Evolutionary conservation across 139 green algal species (phyloP), one percentile per base, ranked within the genome.

Genomic region (Auxenochlorella pyrenoidosa): DNA sequence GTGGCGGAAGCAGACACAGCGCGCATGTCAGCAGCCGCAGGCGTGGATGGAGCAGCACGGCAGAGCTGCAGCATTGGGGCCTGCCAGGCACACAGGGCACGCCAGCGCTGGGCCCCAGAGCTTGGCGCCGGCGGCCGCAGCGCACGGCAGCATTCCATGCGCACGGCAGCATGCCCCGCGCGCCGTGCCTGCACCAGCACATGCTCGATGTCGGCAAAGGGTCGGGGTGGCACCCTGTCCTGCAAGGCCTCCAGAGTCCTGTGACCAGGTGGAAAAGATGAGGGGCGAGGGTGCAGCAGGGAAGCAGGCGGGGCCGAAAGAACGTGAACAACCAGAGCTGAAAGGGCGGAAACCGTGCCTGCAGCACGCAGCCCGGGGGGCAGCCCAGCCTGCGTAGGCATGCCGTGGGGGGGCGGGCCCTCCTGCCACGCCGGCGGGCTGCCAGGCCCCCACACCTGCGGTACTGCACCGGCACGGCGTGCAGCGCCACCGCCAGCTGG

Each of bases 211-310:
- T 91, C 90, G 8, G 86, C 84, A 82, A 95, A 96, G 18, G 93
- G 87, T 19, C 90, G 83, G 0, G 93, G 88, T 26, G 91, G 89
- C n/a, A 94, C 95, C 38, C 85, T 84, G 89, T 98, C 95, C 86
- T 95, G 90, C 76, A 98, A 88, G 76, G 93, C 85, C 36, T 93
- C 85, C 77, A 98, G 89, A 34, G 88, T 86, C 60, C 89, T 91
- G 86, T 91, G n/a, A 65, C 28, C n/a, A n/a, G 16, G 34, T n/a
- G 34, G 47, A 18, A 12, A 15, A 34, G 47, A 30, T 34, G 30
- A 83, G 51, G n/a, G 51, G 22, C 26, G 32, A 75, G 68, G 68
- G 8, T 70, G 60, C 24, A 32, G 8, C 15, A 43, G n/a, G 68
- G 26, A 36, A 41, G 68, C 32, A 75, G 22, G 68, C 16, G 32